Evolutionary conservation across 495 filamentous ascomycete genomes (phyloP).

Genomic region (Neurospora terricola): DNA sequence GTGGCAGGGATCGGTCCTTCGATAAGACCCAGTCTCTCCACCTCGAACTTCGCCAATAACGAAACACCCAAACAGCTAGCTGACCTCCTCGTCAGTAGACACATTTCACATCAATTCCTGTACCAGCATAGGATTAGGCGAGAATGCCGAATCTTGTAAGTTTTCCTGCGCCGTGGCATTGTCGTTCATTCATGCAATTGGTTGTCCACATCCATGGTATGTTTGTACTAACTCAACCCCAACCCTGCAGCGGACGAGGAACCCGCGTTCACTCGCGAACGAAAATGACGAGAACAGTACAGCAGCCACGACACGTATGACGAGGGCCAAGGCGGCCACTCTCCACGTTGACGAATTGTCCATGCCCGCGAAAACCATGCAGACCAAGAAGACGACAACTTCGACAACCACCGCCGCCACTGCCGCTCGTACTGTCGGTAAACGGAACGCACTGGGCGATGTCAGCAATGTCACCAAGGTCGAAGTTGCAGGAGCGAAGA

Average conservation of each 20-base stretch:
- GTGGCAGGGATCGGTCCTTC: neutral
- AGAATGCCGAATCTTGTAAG: neutral
- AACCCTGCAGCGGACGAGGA: slow-evolving; percentile 12
- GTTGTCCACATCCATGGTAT: neutral
- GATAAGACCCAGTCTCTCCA: neutral
- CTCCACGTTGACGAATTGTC: slow-evolving; percentile 47
- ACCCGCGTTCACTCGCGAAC: slow-evolving; percentile 57
- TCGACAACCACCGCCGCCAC: slow-evolving; percentile 28
- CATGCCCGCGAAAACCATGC: slow-evolving; percentile 54
- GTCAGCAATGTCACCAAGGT: slow-evolving; percentile 88
- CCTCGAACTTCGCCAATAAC: neutral
- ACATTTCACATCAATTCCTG: slow-evolving; percentile 4
- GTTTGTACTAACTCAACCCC: neutral
- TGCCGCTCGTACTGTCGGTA: slow-evolving; percentile 42
- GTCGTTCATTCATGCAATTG: neutral
- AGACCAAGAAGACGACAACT: slow-evolving; percentile 53
- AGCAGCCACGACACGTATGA: slow-evolving; percentile 60
- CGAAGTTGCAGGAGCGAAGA: slow-evolving; percentile 63
- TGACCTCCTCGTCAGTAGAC: neutral
- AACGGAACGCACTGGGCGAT: slow-evolving; percentile 77
- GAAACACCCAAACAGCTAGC: neutral
- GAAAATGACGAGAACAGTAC: slow-evolving; percentile 87
- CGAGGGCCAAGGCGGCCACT: slow-evolving; percentile 82
- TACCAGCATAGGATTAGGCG: slow-evolving; percentile 17
- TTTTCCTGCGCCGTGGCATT: neutral